These are phyloP conservation scores for Linnemannia zychae DNA, from an alignment of 192 early-diverging fungal species.

Conservation along the genomic window DNA sequence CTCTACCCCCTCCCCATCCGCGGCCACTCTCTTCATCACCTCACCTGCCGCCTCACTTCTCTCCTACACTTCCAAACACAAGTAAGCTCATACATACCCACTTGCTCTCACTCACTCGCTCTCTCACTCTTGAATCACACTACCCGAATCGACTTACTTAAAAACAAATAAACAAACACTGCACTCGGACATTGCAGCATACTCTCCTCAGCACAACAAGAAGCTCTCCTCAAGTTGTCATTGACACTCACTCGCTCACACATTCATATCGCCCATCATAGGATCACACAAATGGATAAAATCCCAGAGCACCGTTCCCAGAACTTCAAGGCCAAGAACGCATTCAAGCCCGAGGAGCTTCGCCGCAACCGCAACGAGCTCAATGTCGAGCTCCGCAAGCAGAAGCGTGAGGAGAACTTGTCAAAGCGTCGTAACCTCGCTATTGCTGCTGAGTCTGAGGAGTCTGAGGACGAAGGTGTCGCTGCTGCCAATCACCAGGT, in stretches of 20 bases:
- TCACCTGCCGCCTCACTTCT: background rate
- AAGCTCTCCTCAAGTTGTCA: background rate
- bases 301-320: conserved; percentile 73
- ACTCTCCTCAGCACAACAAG: background rate
- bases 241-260: background rate
- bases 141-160: background rate
- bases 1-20: background rate
- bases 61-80: background rate
- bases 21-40: background rate
- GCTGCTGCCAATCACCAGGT: conserved; percentile 70
- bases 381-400: conserved; percentile 93
- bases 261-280: background rate
- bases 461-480: conserved; percentile 85
- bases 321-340: conserved; percentile 90
- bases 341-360: conserved; percentile 91
- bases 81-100: background rate
- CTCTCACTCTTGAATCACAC: background rate
- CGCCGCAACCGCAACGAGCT: conserved; percentile 94
- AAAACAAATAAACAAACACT: background rate
- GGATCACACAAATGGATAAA: conserved; percentile 59
- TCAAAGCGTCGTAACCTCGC: conserved; percentile 94
- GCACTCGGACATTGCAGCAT: background rate
- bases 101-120: background rate
- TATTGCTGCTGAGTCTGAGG: conserved; percentile 66
- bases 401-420: conserved; percentile 94